A percentile compares a stretch with the other conserved stretches of the same genome.
Conservation (phyloP, 2,329 filamentous ascomycete species). For the Colletotrichum lindemuthianum region DNA sequence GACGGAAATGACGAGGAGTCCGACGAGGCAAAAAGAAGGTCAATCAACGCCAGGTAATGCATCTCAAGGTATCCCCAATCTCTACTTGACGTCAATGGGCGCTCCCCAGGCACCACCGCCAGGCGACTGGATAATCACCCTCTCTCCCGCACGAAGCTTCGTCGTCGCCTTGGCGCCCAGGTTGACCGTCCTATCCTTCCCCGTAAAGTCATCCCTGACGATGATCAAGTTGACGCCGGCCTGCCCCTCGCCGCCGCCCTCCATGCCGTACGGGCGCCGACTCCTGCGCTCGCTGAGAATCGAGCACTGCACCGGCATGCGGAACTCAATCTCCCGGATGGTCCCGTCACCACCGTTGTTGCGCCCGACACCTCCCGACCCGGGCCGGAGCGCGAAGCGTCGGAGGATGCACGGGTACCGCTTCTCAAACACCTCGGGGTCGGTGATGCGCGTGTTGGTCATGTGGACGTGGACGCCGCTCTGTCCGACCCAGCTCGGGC, state of each 20-base stretch:
- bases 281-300: conserved; percentile 83
- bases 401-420: conserved; percentile 79
- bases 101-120: conserved; percentile 34
- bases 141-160: conserved; percentile 31
- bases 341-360: conserved; percentile 81
- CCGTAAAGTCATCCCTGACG: conserved; percentile 41
- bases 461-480: conserved; percentile 85
- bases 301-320: conserved; percentile 79
- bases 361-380: conserved; percentile 72
- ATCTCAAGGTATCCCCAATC: neutral
- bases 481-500: conserved; percentile 77
- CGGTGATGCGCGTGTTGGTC: conserved; percentile 88
- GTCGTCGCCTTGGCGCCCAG: conserved; percentile 36
- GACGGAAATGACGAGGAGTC: too few species aligned
- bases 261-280: conserved; percentile 78
- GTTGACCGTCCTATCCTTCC: conserved; percentile 44
- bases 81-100: conserved; percentile 3
- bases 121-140: conserved; percentile 35
- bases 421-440: conserved; percentile 81
- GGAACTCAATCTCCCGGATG: conserved; percentile 82
- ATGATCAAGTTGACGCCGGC: conserved; percentile 79
- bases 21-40: too few species aligned
- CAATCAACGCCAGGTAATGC: neutral
- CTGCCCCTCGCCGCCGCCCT: conserved; percentile 74
- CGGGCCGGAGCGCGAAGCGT: conserved; percentile 72